Evolutionary conservation across 2,329 filamentous ascomycete genomes (phyloP).

Genomic region (Leptodontidium sp.): DNA sequence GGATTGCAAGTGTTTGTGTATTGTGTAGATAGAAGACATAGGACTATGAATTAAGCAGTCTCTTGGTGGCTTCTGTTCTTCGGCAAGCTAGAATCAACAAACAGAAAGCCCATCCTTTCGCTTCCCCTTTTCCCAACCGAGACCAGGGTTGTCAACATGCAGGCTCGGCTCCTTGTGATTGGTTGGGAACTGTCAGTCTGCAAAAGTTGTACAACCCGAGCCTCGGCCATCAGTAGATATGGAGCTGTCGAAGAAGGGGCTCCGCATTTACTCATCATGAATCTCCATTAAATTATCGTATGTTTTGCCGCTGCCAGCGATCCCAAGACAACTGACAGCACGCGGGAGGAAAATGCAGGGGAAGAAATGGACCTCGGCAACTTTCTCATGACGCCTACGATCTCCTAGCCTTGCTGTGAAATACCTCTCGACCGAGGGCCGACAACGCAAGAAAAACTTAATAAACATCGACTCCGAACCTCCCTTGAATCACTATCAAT

Average conservation of each 20-base stretch:
- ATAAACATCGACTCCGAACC: conserved; percentile 18
- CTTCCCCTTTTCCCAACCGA: too few species aligned
- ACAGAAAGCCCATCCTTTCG: too few species aligned
- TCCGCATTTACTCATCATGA: neutral
- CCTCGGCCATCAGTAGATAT: conserved; percentile 1
- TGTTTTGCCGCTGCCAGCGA: neutral
- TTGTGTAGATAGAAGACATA: too few species aligned
- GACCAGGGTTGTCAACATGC: neutral
- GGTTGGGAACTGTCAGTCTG: neutral
- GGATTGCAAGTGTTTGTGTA: too few species aligned
- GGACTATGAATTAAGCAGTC: too few species aligned
- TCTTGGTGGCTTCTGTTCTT: too few species aligned
- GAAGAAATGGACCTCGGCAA: conserved; percentile 28
- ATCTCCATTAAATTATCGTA: conserved; percentile 5
- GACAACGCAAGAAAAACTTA: conserved; percentile 22
- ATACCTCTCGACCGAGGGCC: conserved; percentile 32
- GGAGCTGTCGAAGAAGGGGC: neutral
- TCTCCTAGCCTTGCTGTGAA: neutral
- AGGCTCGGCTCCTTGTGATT: conserved; percentile 3
- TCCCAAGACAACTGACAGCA: neutral
- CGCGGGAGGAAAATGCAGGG: neutral
- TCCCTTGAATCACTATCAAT: neutral
- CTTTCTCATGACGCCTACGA: conserved; percentile 7
- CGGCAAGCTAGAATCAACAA: too few species aligned
- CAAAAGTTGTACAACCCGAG: neutral